Conservation (phyloP, 2,329 filamentous ascomycete species). For the Mollisia scopiformis region DNA sequence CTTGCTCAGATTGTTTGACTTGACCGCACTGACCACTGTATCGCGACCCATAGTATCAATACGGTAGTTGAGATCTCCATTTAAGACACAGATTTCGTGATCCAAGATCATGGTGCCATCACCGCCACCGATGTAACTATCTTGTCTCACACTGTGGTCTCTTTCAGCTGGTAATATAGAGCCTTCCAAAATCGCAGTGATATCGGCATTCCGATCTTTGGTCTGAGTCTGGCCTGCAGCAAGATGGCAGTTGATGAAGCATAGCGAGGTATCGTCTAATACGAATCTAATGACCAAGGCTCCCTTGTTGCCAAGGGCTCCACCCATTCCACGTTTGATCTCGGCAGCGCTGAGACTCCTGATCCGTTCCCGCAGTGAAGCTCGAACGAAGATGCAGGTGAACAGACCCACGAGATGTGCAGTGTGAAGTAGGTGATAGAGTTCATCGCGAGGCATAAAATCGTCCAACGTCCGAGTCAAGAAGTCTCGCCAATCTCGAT, state of each 20-base stretch:
- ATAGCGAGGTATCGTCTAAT: constrained; percentile 90
- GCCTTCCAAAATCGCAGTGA: constrained; percentile 85
- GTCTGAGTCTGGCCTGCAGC: constrained; percentile 93
- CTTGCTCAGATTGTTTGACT: constrained; percentile 78
- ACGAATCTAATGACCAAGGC: constrained; percentile 90
- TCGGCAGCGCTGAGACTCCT: constrained; percentile 78
- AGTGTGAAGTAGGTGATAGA: constrained; percentile 86
- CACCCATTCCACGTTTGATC: constrained; percentile 95
- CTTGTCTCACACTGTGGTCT: constrained; percentile 68
- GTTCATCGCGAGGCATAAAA: constrained; percentile 73
- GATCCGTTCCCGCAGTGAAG: constrained; percentile 75
- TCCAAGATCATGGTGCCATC: constrained; percentile 95
- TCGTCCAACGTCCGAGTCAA: constrained; percentile 82
- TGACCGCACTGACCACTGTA: constrained; percentile 84
- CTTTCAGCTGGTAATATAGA: constrained; percentile 73
- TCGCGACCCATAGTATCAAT: constrained; percentile 97
- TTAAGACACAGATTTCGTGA: constrained; percentile 95
- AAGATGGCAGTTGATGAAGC: constrained; percentile 96
- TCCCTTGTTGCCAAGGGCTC: constrained; percentile 94
- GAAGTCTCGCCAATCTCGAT: constrained; percentile 94
- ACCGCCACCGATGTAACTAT: constrained; percentile 87
- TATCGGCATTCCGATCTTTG: constrained; percentile 87
- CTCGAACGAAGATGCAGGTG: constrained; percentile 92
- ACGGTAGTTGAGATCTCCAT: constrained; percentile 96
- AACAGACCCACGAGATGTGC: constrained; percentile 92